Percentiles rank a stretch among this genome's conserved stretches.
Evolutionary conservation across 2,329 filamentous ascomycete genomes (phyloP).

Genomic region (Hymenoscyphus scutula): DNA sequence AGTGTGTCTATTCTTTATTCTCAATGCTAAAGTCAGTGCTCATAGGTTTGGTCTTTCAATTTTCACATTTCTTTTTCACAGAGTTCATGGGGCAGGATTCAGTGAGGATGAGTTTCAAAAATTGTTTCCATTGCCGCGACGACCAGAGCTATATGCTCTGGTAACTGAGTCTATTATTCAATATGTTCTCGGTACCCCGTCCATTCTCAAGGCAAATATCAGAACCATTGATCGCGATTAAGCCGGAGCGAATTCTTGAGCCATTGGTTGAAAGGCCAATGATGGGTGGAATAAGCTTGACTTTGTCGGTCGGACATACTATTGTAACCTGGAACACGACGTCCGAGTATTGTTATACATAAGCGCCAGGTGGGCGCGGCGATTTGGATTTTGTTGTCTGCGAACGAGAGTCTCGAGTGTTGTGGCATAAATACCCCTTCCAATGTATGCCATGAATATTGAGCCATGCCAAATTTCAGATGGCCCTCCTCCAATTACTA

Average conservation of each 20-base stretch:
- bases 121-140: constrained; percentile 32
- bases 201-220: constrained; percentile 70
- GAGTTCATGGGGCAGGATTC: not conserved
- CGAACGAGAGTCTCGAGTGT: not conserved
- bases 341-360: not conserved
- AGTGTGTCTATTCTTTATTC: no score
- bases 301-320: constrained; percentile 58
- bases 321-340: not conserved
- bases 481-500: not conserved
- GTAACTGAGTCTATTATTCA: constrained; percentile 60
- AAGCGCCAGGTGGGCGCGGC: not conserved
- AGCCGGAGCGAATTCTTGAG: constrained; percentile 96
- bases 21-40: not conserved
- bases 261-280: constrained; percentile 70
- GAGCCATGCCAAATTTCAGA: not conserved
- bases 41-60: not conserved
- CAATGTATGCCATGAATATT: not conserved
- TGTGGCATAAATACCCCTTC: not conserved
- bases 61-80: constrained; percentile 2
- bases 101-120: not conserved
- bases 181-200: constrained; percentile 82
- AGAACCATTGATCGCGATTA: constrained; percentile 79
- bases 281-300: constrained; percentile 94
- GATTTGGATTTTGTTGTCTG: not conserved
- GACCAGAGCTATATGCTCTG: constrained; percentile 39